Percentiles rank a stretch among this genome's conserved stretches.
These are phyloP conservation scores for Celoporthe dispersa DNA, from an alignment of 2,329 filamentous ascomycete species.

Conservation along the genomic window DNA sequence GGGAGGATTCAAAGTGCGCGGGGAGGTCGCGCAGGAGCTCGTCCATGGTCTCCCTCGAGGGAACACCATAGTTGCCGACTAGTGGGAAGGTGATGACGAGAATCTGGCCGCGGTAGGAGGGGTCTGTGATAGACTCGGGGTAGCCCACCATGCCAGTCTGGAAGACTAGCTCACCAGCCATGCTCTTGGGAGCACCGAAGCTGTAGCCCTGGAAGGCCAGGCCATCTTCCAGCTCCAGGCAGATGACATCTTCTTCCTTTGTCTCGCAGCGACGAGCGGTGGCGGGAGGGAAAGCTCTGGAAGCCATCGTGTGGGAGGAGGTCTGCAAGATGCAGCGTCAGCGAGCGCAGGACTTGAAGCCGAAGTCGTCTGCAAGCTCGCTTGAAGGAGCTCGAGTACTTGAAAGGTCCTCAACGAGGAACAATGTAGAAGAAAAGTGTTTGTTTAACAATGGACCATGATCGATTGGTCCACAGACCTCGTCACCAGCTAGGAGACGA, in stretches of 20 bases:
- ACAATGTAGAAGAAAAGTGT: constrained; percentile 9
- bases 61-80: constrained; percentile 97
- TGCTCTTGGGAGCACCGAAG: constrained; percentile 93
- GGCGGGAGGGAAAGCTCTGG: constrained; percentile 57
- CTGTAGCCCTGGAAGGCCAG: constrained; percentile 91
- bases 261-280: constrained; percentile 60
- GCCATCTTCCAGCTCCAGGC: constrained; percentile 92
- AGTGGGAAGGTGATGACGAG: constrained; percentile 95
- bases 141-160: constrained; percentile 99
- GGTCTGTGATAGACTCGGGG: constrained; percentile 88
- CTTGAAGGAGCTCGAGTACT: constrained; percentile 18
- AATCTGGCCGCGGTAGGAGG: constrained; percentile 90
- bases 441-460: constrained; percentile 24
- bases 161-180: constrained; percentile 97
- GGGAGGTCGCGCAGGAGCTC: constrained; percentile 84
- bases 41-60: constrained; percentile 82
- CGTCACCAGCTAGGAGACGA: constrained; percentile 24
- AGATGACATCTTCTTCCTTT: constrained; percentile 68
- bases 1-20: constrained; percentile 87
- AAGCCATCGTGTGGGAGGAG: constrained; percentile 38
- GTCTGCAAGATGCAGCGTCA: constrained; percentile 11
- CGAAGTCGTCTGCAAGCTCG: constrained; percentile 23
- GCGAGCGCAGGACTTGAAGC: constrained; percentile 20
- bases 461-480: constrained; percentile 23
- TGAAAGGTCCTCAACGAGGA: constrained; percentile 17